Evolutionary conservation across 2,329 filamentous ascomycete genomes (phyloP), one percentile per base, ranked within the genome.

Genomic region (Fusarium sp.): DNA sequence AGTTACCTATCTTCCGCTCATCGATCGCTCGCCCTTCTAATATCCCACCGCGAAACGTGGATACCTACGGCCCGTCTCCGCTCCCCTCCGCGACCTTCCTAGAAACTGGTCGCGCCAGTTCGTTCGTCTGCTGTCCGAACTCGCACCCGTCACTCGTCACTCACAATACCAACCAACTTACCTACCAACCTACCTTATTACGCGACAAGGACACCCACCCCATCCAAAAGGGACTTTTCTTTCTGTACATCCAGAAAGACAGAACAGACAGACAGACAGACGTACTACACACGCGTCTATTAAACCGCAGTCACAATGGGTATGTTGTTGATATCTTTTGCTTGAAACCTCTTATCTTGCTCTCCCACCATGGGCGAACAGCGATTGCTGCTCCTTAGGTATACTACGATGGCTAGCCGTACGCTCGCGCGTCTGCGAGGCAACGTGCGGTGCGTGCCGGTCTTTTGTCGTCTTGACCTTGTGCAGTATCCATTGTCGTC

Each of bases 141-240:
- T 69, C 69, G 69, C 61, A 63, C 71, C 72, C 64, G 66, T 75
- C 62, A 62, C 71, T 74, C 72, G 73, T 61, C 70, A 60, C 62
- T 65, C 60, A 51, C 60, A 65, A 60, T 65, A 66, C 61, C 55
- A 57, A 65, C 58, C 47, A 45, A 54, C 60, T 48, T 61, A 41
- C 34, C 45, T 49, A 58, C 59, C 61, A 53, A 66, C 47, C 51
- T 60, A 60, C 52, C 57, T 66, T 61, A 54, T 61, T 66, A 73
- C 73, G 68, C 73, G 73, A 75, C 73, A 66, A 75, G 73, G 69
- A 70, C 67, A 67, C 69, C 65, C 71, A 72, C 70, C 63, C 72
- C 66, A 67, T 64, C 62, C 56, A 64, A 71, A 67, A 72, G 70
- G 49, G 63, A 72, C 59, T 48, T 63, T 70, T 71, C 65, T 63